Percentiles rank a stretch among this genome's conserved stretches.
These are phyloP conservation scores for Prunus mira DNA, from an alignment of 306 rosid genomes.

Conservation along the genomic window DNA sequence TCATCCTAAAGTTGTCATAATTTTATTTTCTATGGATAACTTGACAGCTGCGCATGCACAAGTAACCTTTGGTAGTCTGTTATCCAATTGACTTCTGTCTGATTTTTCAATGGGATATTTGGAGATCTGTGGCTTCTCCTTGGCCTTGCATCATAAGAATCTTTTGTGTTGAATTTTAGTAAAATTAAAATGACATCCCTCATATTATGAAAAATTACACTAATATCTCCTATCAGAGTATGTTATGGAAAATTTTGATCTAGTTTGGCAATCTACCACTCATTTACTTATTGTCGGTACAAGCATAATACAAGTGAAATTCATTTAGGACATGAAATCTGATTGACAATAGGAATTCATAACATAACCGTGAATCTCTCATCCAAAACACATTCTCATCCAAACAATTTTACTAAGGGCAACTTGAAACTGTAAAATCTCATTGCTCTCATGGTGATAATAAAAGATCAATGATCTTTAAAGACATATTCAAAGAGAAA, in stretches of 20 bases:
- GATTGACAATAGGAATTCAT: background rate
- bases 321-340: background rate
- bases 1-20: background rate
- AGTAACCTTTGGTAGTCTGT: background rate
- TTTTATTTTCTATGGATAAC: background rate
- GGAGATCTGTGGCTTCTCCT: background rate
- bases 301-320: background rate
- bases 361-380: background rate
- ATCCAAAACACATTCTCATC: conserved; percentile 3
- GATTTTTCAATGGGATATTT: background rate
- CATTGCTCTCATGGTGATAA: conserved; percentile 1
- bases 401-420: background rate
- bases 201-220: background rate
- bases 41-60: background rate
- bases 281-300: background rate
- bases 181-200: background rate
- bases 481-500: background rate
- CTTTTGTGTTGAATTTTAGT: background rate
- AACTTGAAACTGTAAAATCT: conserved; percentile 15
- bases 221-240: background rate
- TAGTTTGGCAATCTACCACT: background rate
- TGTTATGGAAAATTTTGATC: background rate
- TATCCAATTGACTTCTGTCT: background rate
- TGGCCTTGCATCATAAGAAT: background rate
- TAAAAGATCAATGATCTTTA: conserved; percentile 3